These are phyloP conservation scores for Sextonia rubra DNA, from an alignment of 164 flowering plant species.

Conservation along the genomic window DNA sequence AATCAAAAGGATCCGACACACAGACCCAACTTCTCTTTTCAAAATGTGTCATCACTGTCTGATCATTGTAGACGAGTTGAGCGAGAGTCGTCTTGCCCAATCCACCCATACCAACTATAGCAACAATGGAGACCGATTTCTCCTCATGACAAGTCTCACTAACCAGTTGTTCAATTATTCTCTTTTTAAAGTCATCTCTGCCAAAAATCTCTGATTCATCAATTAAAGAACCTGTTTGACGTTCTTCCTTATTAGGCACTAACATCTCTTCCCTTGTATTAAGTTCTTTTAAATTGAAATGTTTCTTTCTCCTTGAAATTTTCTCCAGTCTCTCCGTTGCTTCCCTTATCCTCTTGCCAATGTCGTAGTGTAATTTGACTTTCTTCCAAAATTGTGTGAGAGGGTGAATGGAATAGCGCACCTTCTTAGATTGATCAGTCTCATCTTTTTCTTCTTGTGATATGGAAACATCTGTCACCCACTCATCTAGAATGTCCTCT, in stretches of 20 bases:
- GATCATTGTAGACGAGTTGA: not conserved
- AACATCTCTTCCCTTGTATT: not conserved
- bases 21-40: not conserved
- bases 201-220: not conserved
- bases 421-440: not conserved
- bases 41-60: not conserved
- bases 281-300: not conserved
- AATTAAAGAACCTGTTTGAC: not conserved
- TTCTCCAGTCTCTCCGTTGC: not conserved
- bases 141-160: not conserved
- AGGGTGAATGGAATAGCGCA: not conserved
- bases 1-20: not conserved
- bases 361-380: not conserved
- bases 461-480: not conserved
- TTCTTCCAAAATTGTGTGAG: not conserved
- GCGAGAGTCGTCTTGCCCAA: conserved; percentile 2
- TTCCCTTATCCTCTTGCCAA: not conserved
- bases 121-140: not conserved
- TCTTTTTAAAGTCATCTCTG: not conserved
- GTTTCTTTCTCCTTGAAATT: not conserved
- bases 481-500: conserved; percentile 5
- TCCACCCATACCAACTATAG: not conserved
- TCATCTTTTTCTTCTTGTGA: not conserved
- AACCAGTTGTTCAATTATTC: not conserved
- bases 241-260: not conserved